Evolutionary conservation across 495 filamentous ascomycete species (phyloP), one percentile per base, ranked within the genome.

Genomic region (Bacidia rubella): DNA sequence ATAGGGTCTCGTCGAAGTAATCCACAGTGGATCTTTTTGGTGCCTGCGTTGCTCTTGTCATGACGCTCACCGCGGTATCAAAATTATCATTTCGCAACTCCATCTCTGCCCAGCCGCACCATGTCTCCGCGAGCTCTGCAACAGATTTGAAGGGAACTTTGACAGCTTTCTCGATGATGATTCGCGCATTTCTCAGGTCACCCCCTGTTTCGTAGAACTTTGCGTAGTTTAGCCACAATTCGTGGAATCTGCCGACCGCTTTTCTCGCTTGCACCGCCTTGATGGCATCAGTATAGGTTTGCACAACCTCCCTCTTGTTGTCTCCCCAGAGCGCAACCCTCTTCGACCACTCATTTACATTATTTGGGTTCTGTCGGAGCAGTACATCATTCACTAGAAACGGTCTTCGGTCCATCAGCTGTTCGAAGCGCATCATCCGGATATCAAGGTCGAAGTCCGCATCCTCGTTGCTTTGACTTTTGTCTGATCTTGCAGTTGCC

Each of bases 81-180:
- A 97, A 95, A 65, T 97, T 92, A 60, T 99, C 88, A 54, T 85
- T 85, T 23, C 93, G 84, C 24, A 97, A 74, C 63, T 99, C 92
- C 85, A 99, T 85, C 66, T 97, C 90, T 11, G 92, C 90, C 89
- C 89, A 97, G 70, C 95, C 89, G 57, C 90, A 90, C 93, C 93
- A 99, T 74, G 88, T 93, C 58, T 97, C 92, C 40, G 93, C 93
- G 32, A 97, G 77, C 65, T 99, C 93, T 35, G 84, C 81, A 19
- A 96, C 89, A 2, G 87, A 89, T 60, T 93, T 95, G 73, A 90
- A 97, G 3, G 89, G 90, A 0, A 97, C 93, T 61, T 95, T 96
- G 60, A 95, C 87, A 40, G 93, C 92, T 67, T 97, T 97, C 63
- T 96, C 92, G 74, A 96, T 83, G 58, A 99, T 97, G 50, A 93